These are phyloP conservation scores for Candida sakaeoensis DNA, from an alignment of 805 yeast genomes.

Conservation along the genomic window DNA sequence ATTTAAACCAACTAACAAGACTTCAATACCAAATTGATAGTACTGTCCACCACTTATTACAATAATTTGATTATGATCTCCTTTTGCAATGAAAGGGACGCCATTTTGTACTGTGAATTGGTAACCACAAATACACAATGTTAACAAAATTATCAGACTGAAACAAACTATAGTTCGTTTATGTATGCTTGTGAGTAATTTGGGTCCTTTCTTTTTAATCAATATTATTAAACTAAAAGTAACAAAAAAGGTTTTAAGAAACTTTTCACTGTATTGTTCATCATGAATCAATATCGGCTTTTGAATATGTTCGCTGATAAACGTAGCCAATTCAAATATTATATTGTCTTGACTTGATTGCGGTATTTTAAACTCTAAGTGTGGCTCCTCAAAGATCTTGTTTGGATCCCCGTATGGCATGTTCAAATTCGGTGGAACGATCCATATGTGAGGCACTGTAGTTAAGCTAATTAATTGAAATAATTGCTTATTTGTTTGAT, in stretches of 20 bases:
- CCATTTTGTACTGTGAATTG: slow-evolving; percentile 59
- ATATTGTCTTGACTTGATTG: slow-evolving; percentile 32
- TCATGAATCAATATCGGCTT: slow-evolving; percentile 41
- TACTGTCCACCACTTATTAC: slow-evolving; percentile 60
- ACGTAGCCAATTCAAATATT: slow-evolving; percentile 50
- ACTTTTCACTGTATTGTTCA: slow-evolving; percentile 38
- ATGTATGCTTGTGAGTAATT: slow-evolving; percentile 15
- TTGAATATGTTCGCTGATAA: slow-evolving; percentile 44
- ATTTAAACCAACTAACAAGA: slow-evolving; percentile 47
- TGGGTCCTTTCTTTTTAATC: slow-evolving; percentile 46
- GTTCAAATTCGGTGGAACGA: slow-evolving; percentile 49
- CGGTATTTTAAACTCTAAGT: slow-evolving; percentile 35
- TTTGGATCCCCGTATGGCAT: slow-evolving; percentile 15
- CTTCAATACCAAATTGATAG: slow-evolving; percentile 72
- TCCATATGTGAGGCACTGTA: slow-evolving; percentile 65
- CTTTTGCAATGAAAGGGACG: slow-evolving; percentile 58
- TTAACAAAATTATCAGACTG: slow-evolving; percentile 27
- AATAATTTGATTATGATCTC: slow-evolving; percentile 49
- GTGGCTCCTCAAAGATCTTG: slow-evolving; percentile 24
- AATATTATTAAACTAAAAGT: slow-evolving; percentile 45
- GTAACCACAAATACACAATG: slow-evolving; percentile 54
- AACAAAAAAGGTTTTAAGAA: slow-evolving; percentile 41
- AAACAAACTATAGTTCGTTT: slow-evolving; percentile 16
- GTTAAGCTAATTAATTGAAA: slow-evolving; percentile 41
- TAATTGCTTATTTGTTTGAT: slow-evolving; percentile 35